Evolutionary conservation across 164 flowering plant genomes (phyloP).

Genomic region (Saururus chinensis): DNA sequence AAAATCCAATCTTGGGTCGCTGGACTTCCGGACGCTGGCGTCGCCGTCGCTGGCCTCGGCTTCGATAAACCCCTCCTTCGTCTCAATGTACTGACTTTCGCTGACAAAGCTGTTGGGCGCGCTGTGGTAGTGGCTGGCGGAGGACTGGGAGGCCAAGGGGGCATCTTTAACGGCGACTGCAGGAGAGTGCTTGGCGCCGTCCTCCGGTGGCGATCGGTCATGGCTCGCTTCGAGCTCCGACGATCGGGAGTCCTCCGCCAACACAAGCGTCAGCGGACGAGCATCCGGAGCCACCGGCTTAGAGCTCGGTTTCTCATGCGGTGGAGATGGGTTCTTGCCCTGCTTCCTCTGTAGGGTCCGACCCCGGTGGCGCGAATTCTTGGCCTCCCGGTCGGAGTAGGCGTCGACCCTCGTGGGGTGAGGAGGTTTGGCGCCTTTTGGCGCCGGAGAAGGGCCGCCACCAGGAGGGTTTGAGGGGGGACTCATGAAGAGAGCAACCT

Average conservation of each 20-base stretch:
- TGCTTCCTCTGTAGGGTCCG: too few species aligned
- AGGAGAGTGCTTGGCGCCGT: not conserved
- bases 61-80: not conserved
- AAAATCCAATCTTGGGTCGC: conserved; percentile 30
- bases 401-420: too few species aligned
- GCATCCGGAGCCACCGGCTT: too few species aligned
- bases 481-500: not conserved
- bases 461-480: not conserved
- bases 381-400: too few species aligned
- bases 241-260: not conserved
- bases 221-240: not conserved
- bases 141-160: not conserved
- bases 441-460: not conserved
- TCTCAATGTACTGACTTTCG: not conserved
- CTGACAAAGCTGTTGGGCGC: not conserved
- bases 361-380: too few species aligned
- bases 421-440: not conserved
- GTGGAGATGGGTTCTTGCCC: too few species aligned
- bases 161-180: not conserved
- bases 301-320: too few species aligned
- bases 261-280: not conserved
- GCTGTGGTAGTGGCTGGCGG: not conserved
- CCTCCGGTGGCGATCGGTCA: not conserved
- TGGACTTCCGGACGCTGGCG: conserved; percentile 12
- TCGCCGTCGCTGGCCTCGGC: not conserved